These are phyloP conservation scores for Wickerhamiella allomyrinae DNA, from an alignment of 805 yeast species.

Conservation along the genomic window DNA sequence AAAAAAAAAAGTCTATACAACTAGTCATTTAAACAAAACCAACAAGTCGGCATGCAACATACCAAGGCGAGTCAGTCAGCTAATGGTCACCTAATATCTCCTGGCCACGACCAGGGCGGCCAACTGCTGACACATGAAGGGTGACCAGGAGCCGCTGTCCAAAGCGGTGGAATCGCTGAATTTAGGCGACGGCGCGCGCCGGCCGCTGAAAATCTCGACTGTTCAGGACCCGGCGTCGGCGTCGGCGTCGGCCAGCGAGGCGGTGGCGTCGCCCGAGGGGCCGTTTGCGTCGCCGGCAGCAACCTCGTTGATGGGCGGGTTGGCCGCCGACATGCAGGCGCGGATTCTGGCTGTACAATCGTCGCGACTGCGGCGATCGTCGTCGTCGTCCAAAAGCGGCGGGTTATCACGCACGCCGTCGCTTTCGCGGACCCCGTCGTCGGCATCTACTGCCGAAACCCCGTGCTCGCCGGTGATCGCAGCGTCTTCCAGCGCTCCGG, in stretches of 20 bases:
- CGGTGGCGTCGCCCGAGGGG: not conserved
- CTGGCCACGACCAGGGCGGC: no score
- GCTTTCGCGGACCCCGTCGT: constrained; percentile 8
- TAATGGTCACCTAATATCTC: no score
- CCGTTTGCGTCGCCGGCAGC: constrained; percentile 8
- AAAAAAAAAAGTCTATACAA: no score
- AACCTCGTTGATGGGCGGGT: constrained; percentile 10
- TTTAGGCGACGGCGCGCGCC: not conserved
- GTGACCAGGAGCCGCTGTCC: constrained; percentile 1
- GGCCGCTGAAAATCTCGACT: not conserved
- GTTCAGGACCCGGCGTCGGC: not conserved
- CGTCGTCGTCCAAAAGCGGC: constrained; percentile 6
- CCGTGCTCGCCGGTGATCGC: not conserved
- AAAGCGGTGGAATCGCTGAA: not conserved
- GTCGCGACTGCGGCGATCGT: constrained; percentile 39
- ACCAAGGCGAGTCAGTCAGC: no score
- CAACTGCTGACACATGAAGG: not conserved
- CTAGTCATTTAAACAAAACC: no score
- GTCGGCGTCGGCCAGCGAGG: not conserved
- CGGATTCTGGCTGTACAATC: constrained; percentile 78
- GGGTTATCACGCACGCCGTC: constrained; percentile 10
- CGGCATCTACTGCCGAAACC: constrained; percentile 10
- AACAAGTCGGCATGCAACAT: no score
- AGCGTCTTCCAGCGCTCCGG: not conserved
- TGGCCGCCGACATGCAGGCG: constrained; percentile 66